Conservation (phyloP, 2,329 filamentous ascomycete species). For the Aspergillus persii region DNA sequence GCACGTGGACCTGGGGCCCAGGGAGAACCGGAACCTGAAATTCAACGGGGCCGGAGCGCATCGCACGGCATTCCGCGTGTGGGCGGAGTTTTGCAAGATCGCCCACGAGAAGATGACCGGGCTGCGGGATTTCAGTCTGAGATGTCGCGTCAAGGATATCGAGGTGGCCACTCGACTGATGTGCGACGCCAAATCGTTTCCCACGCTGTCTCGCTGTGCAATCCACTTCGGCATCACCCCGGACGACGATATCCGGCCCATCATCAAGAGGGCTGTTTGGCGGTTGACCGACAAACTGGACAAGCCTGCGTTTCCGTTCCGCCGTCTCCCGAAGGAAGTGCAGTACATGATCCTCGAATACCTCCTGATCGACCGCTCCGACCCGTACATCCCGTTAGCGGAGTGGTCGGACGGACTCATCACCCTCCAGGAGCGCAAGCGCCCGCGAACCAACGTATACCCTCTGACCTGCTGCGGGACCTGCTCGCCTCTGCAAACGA, state of each 20-base stretch:
- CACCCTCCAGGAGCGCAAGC: conserved; percentile 16
- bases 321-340: conserved; percentile 25
- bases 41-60: conserved; percentile 8
- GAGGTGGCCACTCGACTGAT: conserved; percentile 18
- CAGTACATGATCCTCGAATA: conserved; percentile 25
- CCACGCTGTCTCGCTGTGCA: conserved; percentile 20
- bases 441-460: conserved; percentile 1
- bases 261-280: conserved; percentile 16
- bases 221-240: conserved; percentile 17
- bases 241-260: conserved; percentile 14
- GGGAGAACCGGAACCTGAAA: conserved; percentile 20
- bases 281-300: conserved; percentile 15
- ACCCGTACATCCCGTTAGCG: conserved; percentile 12
- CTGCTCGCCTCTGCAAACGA: conserved; percentile 18
- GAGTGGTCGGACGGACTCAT: conserved; percentile 11
- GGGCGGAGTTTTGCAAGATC: conserved; percentile 20
- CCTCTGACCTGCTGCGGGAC: conserved; percentile 22
- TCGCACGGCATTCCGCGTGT: conserved; percentile 14
- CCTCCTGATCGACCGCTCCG: conserved; percentile 13
- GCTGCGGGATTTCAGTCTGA: conserved; percentile 22
- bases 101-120: conserved; percentile 13
- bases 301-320: conserved; percentile 19
- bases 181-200: conserved; percentile 19
- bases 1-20: conserved; percentile 20
- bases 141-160: conserved; percentile 20